Conservation (phyloP, 163 green algal genomes). For the Scenedesmus sp. region DNA sequence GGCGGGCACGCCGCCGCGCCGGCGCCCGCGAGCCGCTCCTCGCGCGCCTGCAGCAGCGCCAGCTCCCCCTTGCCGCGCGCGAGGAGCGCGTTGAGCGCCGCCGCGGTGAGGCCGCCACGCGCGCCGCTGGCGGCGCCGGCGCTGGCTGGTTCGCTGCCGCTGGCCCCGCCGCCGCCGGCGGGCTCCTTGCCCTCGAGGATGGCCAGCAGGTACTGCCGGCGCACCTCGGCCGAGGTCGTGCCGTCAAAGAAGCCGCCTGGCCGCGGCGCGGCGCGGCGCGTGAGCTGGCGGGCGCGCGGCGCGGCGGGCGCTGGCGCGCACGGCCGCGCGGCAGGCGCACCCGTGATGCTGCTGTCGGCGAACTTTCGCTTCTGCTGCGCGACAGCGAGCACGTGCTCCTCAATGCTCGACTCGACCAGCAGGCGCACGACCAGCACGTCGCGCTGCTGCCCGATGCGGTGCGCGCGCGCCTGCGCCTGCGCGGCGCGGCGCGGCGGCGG, state of each 20-base stretch:
- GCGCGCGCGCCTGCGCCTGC: slow-evolving; percentile 73
- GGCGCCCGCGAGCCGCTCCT: slow-evolving; percentile 15
- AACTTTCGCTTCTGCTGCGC: slow-evolving; percentile 78
- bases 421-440: slow-evolving; percentile 86
- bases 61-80: slow-evolving; percentile 58
- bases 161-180: slow-evolving; percentile 33
- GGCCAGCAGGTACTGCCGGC: slow-evolving; percentile 74
- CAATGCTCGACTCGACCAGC: slow-evolving; percentile 73
- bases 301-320: neutral
- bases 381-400: slow-evolving; percentile 80
- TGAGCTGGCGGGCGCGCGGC: neutral
- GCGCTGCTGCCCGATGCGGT: slow-evolving; percentile 76
- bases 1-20: slow-evolving; percentile 7
- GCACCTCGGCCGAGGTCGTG: slow-evolving; percentile 75
- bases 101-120: slow-evolving; percentile 16
- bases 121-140: neutral
- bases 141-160: slow-evolving; percentile 33
- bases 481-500: neutral
- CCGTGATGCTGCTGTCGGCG: slow-evolving; percentile 88
- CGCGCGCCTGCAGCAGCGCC: slow-evolving; percentile 52
- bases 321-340: slow-evolving; percentile 33
- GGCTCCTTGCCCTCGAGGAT: slow-evolving; percentile 12
- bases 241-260: slow-evolving; percentile 92
- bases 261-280: neutral
- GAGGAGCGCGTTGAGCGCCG: slow-evolving; percentile 65